Evolutionary conservation across 2,329 filamentous ascomycete genomes (phyloP), one percentile per base, ranked within the genome.

Genomic region (Fusarium sp.): DNA sequence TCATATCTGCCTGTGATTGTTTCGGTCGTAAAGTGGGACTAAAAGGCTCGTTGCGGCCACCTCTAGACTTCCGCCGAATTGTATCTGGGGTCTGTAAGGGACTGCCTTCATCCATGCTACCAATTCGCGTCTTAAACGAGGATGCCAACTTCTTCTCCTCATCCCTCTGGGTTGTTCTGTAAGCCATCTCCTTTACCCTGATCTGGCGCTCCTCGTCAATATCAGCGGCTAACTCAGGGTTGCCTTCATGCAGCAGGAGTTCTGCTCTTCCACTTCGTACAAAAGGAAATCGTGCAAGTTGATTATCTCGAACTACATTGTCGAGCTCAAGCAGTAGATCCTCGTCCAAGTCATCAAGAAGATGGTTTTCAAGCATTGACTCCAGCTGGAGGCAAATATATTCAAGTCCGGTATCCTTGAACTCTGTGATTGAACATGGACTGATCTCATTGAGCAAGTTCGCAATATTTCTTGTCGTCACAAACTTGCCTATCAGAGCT

Each of bases 341-440:
- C 44, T 92, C 89, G 57, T 98, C 94, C 18, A 99, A 86, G 61
- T 94, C 91, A 70, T 97, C 92, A 4, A 99, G 85, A 18, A 95
- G 85, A 73, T 93, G 91, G 68, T 97, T 97, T 76, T 98, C 94
- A 53, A 99, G 88, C 86, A 98, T 93, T 9, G 90, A 89, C 79
- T 99, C 96, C 61, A 98, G 85, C 75, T 97, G 97, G 46, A 97
- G 83, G 74, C 94, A 97, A 24, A 98, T 89, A 77, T 98, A 99
- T 78, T 97, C 93, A 30, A 98, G 83, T 1, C 92, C 93, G 12
- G 92, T 92, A 72, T 96, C 88, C 79, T 97, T 97, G 82, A 99
- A 98, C 60, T 92, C 89, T 1, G 88, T 89, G 8, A 97, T 90
- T 1, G 91, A 92, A 77, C 92, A 97, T 4, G 93, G 92, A 46